These are phyloP conservation scores for Cladophialophora yegresii DNA, from an alignment of 2,329 filamentous ascomycete species.

Conservation along the genomic window DNA sequence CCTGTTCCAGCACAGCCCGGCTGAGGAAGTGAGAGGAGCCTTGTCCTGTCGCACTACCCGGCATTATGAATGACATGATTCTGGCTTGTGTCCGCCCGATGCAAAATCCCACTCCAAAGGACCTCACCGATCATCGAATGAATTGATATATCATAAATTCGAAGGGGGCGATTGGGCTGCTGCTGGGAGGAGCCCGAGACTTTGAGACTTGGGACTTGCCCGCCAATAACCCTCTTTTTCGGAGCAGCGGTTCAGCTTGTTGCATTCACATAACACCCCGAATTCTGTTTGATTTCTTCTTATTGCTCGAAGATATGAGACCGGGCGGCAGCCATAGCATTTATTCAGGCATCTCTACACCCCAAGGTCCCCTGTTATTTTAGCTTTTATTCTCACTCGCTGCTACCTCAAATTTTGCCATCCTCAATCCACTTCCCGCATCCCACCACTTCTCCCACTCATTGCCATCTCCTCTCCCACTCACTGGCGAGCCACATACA, in stretches of 20 bases:
- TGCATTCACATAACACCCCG: background rate
- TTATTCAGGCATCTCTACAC: constrained; percentile 9
- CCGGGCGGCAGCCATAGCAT: background rate
- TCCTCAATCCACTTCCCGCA: constrained; percentile 22
- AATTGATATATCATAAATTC: constrained; percentile 4
- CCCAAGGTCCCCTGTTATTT: constrained; percentile 3
- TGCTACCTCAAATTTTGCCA: constrained; percentile 17
- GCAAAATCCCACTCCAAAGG: constrained; percentile 10
- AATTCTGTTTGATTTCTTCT: background rate
- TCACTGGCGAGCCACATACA: background rate
- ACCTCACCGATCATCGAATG: constrained; percentile 13
- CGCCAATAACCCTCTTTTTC: background rate
- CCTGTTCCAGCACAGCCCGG: constrained; percentile 14
- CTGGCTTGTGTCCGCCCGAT: constrained; percentile 8
- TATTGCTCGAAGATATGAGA: background rate
- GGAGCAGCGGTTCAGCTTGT: constrained; percentile 1
- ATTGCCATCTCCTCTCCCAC: background rate
- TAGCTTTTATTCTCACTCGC: constrained; percentile 5
- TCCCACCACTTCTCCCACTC: constrained; percentile 3
- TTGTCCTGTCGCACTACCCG: background rate
- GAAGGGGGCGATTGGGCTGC: constrained; percentile 10
- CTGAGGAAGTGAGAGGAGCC: constrained; percentile 1
- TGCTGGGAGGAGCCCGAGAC: constrained; percentile 3
- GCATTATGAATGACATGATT: constrained; percentile 2
- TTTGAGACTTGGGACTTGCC: background rate